Percentiles rank a stretch among this genome's conserved stretches.
Evolutionary conservation across 1,284 basidiomycete genomes (phyloP).

Genomic region (Sanghuangporus weigelae): DNA sequence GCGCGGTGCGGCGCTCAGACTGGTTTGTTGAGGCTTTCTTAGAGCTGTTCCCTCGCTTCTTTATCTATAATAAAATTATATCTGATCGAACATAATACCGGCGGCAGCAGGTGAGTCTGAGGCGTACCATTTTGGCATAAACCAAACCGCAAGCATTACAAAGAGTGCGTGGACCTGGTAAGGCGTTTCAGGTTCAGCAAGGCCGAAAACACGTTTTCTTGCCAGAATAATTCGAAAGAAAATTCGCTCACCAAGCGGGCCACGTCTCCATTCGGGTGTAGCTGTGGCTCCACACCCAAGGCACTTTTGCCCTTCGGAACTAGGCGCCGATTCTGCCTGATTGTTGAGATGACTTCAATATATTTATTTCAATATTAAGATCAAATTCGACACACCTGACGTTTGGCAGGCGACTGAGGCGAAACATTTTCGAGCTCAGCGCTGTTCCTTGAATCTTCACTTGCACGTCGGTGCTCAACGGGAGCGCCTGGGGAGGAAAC

Average conservation of each 20-base stretch:
- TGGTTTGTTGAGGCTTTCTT: constrained; percentile 9
- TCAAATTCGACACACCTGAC: constrained; percentile 36
- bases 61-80: constrained; percentile 23
- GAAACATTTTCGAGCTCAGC: constrained; percentile 11
- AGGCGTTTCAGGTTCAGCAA: constrained; percentile 13
- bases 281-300: constrained; percentile 76
- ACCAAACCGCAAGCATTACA: constrained; percentile 77
- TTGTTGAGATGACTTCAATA: constrained; percentile 16
- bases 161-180: constrained; percentile 59
- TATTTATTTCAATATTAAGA: constrained; percentile 5
- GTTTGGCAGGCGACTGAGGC: constrained; percentile 18
- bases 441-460: constrained; percentile 17
- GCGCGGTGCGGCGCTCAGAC: not conserved
- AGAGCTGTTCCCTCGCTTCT: constrained; percentile 33
- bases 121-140: constrained; percentile 66
- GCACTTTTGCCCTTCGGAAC: constrained; percentile 61
- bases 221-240: not conserved
- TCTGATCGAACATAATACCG: constrained; percentile 13
- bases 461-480: constrained; percentile 11
- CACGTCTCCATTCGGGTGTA: constrained; percentile 78
- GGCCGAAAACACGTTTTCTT: constrained; percentile 17
- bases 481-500: constrained; percentile 25
- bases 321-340: constrained; percentile 36
- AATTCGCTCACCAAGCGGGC: constrained; percentile 59
- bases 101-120: not conserved